Conservation (phyloP, 2,329 filamentous ascomycete genomes). For the Cordyceps militaris region DNA sequence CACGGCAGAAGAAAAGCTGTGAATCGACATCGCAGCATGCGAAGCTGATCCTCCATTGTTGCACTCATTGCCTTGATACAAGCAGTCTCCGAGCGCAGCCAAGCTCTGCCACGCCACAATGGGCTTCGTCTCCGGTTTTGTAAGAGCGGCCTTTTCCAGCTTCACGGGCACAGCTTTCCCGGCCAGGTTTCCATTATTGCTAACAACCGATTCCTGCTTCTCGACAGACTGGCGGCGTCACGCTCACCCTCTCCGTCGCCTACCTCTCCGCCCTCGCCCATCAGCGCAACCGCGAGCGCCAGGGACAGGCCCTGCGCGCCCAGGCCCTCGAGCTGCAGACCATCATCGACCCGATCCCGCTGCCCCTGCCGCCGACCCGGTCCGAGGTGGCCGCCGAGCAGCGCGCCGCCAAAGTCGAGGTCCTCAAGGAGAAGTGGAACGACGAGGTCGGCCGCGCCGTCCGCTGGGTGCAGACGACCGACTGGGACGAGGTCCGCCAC, state of each 20-base stretch:
- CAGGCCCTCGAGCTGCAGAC: conserved; percentile 48
- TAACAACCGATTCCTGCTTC: not conserved
- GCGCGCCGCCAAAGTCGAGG: conserved; percentile 52
- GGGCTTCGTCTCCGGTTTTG: conserved; percentile 70
- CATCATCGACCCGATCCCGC: conserved; percentile 42
- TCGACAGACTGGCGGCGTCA: conserved; percentile 63
- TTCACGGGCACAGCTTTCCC: not conserved
- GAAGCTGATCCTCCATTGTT: conserved; percentile 20
- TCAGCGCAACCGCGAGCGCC: conserved; percentile 56
- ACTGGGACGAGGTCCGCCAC: conserved; percentile 58
- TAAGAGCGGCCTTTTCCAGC: conserved; percentile 35
- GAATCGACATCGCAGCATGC: conserved; percentile 27
- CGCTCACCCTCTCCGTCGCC: conserved; percentile 64
- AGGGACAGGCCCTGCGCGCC: conserved; percentile 49
- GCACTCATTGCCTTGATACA: not conserved
- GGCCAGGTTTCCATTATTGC: not conserved
- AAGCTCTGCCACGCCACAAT: conserved; percentile 34
- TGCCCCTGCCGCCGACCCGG: conserved; percentile 42
- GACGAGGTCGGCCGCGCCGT: conserved; percentile 61
- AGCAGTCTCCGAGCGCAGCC: conserved; percentile 6
- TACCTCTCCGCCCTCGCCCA: conserved; percentile 67
- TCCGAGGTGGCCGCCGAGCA: conserved; percentile 44
- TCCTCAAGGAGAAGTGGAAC: conserved; percentile 74
- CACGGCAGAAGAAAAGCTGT: not conserved
- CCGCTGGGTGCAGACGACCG: conserved; percentile 56